Percentiles rank a stretch among this genome's conserved stretches.
Conservation (phyloP, 2,329 filamentous ascomycete genomes). For the Clonostachys rhizophaga region DNA sequence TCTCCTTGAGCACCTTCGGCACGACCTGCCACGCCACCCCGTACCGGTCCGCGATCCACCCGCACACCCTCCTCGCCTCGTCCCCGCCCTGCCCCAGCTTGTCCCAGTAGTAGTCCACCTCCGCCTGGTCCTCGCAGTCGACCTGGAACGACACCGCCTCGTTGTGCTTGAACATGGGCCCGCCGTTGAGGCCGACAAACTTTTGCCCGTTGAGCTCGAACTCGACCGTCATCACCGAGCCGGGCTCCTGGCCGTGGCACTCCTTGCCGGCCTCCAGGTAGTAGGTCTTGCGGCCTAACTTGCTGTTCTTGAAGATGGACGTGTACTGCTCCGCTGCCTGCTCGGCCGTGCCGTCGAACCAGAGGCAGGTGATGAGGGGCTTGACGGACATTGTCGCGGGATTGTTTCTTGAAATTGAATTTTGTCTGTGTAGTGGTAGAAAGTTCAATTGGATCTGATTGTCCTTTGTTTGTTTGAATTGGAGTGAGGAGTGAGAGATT, state of each 20-base stretch:
- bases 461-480: too few relatives aligned
- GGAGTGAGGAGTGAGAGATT: too few relatives aligned
- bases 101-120: conserved; percentile 42
- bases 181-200: conserved; percentile 38
- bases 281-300: conserved; percentile 23
- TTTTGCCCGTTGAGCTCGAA: conserved; percentile 31
- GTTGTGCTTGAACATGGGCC: conserved; percentile 29
- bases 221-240: conserved; percentile 23
- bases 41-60: conserved; percentile 39
- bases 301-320: conserved; percentile 31
- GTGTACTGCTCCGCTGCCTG: conserved; percentile 34
- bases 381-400: neutral
- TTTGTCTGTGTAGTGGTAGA: too few relatives aligned
- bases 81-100: conserved; percentile 33
- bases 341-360: conserved; percentile 33
- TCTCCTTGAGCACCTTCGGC: conserved; percentile 26
- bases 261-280: conserved; percentile 14
- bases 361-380: conserved; percentile 26
- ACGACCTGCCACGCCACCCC: conserved; percentile 42
- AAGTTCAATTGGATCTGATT: too few relatives aligned
- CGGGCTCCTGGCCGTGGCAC: conserved; percentile 19
- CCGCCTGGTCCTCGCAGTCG: conserved; percentile 35
- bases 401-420: too few relatives aligned
- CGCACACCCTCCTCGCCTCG: conserved; percentile 27
- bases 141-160: conserved; percentile 36